phyloP scores from a whole-genome alignment of 495 filamentous ascomycete species.

The Monascus purpureus region DNA sequence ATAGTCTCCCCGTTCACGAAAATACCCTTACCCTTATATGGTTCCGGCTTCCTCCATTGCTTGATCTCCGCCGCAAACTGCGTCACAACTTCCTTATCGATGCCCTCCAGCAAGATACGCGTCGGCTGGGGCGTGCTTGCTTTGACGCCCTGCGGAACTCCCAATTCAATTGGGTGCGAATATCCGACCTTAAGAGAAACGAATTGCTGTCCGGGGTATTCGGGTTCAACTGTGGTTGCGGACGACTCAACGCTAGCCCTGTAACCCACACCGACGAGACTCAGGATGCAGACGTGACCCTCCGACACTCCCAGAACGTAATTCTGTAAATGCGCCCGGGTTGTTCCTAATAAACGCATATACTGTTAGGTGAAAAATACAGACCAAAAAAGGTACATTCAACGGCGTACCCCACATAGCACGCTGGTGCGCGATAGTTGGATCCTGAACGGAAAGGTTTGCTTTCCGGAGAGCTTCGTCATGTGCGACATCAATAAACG shows the following conservation, averaged over 20 bases:
- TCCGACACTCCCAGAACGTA: slow-evolving; percentile 88
- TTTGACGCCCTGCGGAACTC: slow-evolving; percentile 67
- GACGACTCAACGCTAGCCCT: slow-evolving; percentile 66
- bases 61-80: slow-evolving; percentile 81
- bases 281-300: slow-evolving; percentile 84
- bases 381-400: no score
- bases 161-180: slow-evolving; percentile 84
- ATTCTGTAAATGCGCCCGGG: slow-evolving; percentile 76
- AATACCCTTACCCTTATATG: slow-evolving; percentile 99
- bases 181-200: slow-evolving; percentile 90
- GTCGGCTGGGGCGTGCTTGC: slow-evolving; percentile 90
- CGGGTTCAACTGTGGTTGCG: slow-evolving; percentile 50
- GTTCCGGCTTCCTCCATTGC: slow-evolving; percentile 81
- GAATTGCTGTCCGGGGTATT: slow-evolving; percentile 72
- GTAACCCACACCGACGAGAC: slow-evolving; percentile 94
- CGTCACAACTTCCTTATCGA: slow-evolving; percentile 72
- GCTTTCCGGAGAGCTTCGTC: slow-evolving; percentile 47
- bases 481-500: slow-evolving; percentile 55
- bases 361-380: no score
- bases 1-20: slow-evolving; percentile 96
- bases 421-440: slow-evolving; percentile 53
- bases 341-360: no score
- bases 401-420: slow-evolving; percentile 99
- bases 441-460: slow-evolving; percentile 51
- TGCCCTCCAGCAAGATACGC: slow-evolving; percentile 76